These are phyloP conservation scores for Scutellaria galericulata DNA, from an alignment of 257 asterid genomes.

Conservation along the genomic window DNA sequence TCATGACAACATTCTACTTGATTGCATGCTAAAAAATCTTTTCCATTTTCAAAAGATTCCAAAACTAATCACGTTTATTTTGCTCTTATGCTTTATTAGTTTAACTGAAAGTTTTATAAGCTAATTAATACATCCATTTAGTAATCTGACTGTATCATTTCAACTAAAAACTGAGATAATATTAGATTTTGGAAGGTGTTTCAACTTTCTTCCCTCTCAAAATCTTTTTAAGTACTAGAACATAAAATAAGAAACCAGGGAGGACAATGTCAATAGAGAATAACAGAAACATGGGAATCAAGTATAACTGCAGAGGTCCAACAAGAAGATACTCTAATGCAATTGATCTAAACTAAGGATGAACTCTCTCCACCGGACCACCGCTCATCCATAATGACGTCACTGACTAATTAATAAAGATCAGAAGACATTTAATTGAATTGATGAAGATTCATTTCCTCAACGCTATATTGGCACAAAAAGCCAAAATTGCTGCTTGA, in stretches of 20 bases:
- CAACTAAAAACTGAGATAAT: not conserved
- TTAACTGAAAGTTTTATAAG: conserved; percentile 32
- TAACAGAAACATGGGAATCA: conserved; percentile 18
- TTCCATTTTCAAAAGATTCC: conserved; percentile 44
- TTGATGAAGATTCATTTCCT: conserved; percentile 40
- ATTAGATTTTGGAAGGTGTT: not conserved
- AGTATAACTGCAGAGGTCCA: conserved; percentile 8
- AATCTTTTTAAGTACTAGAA: not conserved
- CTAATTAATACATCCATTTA: conserved; percentile 31
- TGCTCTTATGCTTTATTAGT: conserved; percentile 27
- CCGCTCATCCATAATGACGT: conserved; percentile 26
- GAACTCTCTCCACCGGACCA: conserved; percentile 25
- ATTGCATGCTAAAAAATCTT: conserved; percentile 41
- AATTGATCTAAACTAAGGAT: conserved; percentile 24
- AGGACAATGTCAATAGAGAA: conserved; percentile 10
- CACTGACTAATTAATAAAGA: conserved; percentile 28
- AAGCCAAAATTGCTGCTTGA: conserved; percentile 67
- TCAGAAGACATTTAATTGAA: conserved; percentile 25
- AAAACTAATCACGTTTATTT: conserved; percentile 35
- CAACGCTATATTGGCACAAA: conserved; percentile 57
- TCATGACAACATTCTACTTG: conserved; percentile 39
- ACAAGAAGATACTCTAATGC: conserved; percentile 10
- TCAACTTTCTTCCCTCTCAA: not conserved
- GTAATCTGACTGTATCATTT: conserved; percentile 2
- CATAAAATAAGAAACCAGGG: conserved; percentile 5